These are phyloP conservation scores for Leccinellum rugosiceps DNA, from an alignment of 768 basidiomycete genomes.

Conservation along the genomic window DNA sequence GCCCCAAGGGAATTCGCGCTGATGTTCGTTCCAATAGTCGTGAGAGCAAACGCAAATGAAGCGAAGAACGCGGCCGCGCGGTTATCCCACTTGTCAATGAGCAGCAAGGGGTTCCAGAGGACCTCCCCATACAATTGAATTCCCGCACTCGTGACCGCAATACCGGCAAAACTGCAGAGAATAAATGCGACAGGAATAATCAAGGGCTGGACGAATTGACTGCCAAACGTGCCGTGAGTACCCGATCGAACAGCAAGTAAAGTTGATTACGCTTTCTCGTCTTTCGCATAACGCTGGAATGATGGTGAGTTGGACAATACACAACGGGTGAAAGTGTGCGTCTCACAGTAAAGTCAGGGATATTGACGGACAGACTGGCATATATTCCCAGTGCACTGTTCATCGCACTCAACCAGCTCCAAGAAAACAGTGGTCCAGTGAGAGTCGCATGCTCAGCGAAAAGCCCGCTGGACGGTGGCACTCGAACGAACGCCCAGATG, in stretches of 20 bases:
- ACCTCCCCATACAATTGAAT: conserved; percentile 48
- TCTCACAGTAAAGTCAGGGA: conserved; percentile 75
- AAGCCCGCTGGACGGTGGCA: conserved; percentile 59
- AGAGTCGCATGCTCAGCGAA: conserved; percentile 45
- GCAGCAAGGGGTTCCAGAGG: conserved; percentile 61
- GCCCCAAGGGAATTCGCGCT: conserved; percentile 66
- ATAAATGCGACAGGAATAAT: conserved; percentile 80
- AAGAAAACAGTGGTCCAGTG: conserved; percentile 53
- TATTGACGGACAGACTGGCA: conserved; percentile 71
- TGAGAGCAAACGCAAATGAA: conserved; percentile 59
- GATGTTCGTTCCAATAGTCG: conserved; percentile 41
- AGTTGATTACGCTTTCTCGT: conserved; percentile 33
- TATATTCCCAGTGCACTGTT: conserved; percentile 78
- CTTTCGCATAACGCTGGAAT: conserved; percentile 68
- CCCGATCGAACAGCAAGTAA: not conserved
- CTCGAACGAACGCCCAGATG: conserved; percentile 75
- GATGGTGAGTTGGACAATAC: not conserved
- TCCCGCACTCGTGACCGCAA: conserved; percentile 78
- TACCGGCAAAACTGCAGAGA: conserved; percentile 72
- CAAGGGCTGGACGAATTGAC: conserved; percentile 70
- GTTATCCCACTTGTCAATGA: conserved; percentile 82
- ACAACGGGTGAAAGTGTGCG: not conserved
- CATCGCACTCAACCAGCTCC: conserved; percentile 76
- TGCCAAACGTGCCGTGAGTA: conserved; percentile 23
- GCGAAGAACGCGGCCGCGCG: conserved; percentile 85